Evolutionary conservation across 441 rosid genomes (phyloP), one percentile per base, ranked within the genome.

Genomic region (Gossypium lobatum): DNA sequence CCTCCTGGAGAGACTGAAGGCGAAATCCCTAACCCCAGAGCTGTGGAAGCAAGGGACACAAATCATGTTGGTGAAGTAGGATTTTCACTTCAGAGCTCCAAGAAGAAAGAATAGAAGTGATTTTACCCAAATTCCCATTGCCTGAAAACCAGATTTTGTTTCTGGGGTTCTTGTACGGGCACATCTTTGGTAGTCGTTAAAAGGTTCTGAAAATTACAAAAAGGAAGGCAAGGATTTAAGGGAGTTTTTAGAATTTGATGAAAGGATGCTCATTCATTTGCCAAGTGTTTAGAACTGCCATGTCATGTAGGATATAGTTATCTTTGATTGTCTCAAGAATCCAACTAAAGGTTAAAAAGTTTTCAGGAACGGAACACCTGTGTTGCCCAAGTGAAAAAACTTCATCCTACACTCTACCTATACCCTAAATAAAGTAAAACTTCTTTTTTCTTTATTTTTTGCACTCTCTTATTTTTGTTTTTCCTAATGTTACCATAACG

Each of bases 61-160:
- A 63, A 66, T 60, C 71, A 72, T 55, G 58, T 6, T 14, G 52
- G 28, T 57, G 77, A 64, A 25, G 80, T 83, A 0, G 69, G 34
- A 20, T 82, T 81, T 81, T 93, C 88, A 52, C 96, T 86, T 81
- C 95, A 88, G 85, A 79, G 77, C 60, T 83, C 77, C 68, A 39
- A 14, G 63, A 85, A 80, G 75, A 76, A 57, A 58, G 79, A 83
- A 70, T 78, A 80, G 62, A 28, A 53, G 18, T 64, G 74, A 8
- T 59, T 62, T 6, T 18, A 52, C 45, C 39, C 5, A 60, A 71
- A 20, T 28, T 64, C 6, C 70, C 25, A 20, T 14, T 5, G 21
- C 60, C 14, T 59, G 21, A 8, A 70, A 73, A 28, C 48, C 26
- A 20, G 17, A 61, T 20, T 20, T 5, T 42, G 7, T 53, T 77